Conservation (phyloP, 2,329 filamentous ascomycete genomes). For the Daldinia sp. region DNA sequence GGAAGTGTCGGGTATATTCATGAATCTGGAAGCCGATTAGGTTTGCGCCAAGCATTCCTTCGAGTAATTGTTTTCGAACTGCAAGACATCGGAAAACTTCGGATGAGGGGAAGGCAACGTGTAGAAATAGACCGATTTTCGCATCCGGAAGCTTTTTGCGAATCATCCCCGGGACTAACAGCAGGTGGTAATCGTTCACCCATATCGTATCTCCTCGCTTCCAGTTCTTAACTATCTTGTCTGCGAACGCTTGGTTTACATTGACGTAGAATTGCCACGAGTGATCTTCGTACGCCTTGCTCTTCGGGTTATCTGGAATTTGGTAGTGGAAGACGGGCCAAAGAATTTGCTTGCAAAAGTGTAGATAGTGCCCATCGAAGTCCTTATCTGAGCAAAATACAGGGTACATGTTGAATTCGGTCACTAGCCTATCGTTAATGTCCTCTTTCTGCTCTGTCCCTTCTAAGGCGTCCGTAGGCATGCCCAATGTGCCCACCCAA, state of each 20-base stretch:
- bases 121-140: conserved; percentile 94
- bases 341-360: conserved; percentile 97
- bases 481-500: conserved; percentile 93
- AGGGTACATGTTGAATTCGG: conserved; percentile 81
- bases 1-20: conserved; percentile 92
- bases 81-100: conserved; percentile 95
- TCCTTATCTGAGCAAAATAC: conserved; percentile 91
- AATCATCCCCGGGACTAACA: conserved; percentile 88
- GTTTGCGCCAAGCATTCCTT: conserved; percentile 93
- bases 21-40: conserved; percentile 92
- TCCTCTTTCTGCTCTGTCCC: conserved; percentile 78
- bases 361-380: conserved; percentile 91
- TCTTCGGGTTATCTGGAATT: conserved; percentile 96
- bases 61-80: conserved; percentile 83
- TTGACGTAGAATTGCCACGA: conserved; percentile 96
- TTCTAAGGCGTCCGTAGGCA: conserved; percentile 87
- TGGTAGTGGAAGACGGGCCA: conserved; percentile 99
- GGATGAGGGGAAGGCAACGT: conserved; percentile 94
- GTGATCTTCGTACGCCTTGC: conserved; percentile 97
- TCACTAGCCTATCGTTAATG: conserved; percentile 82
- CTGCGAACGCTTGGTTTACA: conserved; percentile 91
- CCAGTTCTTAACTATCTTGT: conserved; percentile 89
- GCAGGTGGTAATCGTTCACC: conserved; percentile 94
- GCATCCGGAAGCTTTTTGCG: conserved; percentile 90
- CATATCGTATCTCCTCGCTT: conserved; percentile 93